Evolutionary conservation across 2,329 filamentous ascomycete species (phyloP).

Genomic region (Lithohypha guttulata): DNA sequence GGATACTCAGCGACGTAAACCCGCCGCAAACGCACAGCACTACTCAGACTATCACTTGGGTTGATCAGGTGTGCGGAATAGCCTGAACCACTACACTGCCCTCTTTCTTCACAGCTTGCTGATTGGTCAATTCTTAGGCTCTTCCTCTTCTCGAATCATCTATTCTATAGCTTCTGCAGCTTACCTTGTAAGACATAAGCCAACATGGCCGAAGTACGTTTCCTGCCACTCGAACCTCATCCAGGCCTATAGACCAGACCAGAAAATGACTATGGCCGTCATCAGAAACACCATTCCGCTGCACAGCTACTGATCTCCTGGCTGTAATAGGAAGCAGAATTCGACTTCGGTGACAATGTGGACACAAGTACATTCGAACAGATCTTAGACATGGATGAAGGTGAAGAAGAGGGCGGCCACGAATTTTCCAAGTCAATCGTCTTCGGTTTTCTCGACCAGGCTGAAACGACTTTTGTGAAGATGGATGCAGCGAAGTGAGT

Average conservation of each 20-base stretch:
- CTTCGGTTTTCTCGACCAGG: slow-evolving; percentile 85
- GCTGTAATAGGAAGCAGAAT: slow-evolving; percentile 33
- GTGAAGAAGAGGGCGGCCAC: slow-evolving; percentile 54
- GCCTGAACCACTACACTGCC: too few relatives aligned
- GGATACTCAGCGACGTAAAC: too few relatives aligned
- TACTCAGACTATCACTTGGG: too few relatives aligned
- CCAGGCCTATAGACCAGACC: not conserved
- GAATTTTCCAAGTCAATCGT: slow-evolving; percentile 88
- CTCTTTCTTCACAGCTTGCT: too few relatives aligned
- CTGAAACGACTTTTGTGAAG: slow-evolving; percentile 68
- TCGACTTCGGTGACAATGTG: slow-evolving; percentile 63
- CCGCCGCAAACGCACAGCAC: too few relatives aligned
- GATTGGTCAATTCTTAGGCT: too few relatives aligned
- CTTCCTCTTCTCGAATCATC: too few relatives aligned
- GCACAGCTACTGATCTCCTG: not conserved
- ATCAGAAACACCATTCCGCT: not conserved
- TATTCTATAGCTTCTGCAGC: too few relatives aligned
- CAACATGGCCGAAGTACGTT: slow-evolving; percentile 6
- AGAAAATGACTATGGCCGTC: too few relatives aligned
- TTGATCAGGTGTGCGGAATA: too few relatives aligned
- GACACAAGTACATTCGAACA: slow-evolving; percentile 77
- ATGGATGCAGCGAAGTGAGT: slow-evolving; percentile 56
- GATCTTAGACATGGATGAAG: slow-evolving; percentile 98
- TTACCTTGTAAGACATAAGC: too few relatives aligned
- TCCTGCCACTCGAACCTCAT: not conserved